Evolutionary conservation across 345 rosid genomes (phyloP).

Genomic region (Clausena lansium): DNA sequence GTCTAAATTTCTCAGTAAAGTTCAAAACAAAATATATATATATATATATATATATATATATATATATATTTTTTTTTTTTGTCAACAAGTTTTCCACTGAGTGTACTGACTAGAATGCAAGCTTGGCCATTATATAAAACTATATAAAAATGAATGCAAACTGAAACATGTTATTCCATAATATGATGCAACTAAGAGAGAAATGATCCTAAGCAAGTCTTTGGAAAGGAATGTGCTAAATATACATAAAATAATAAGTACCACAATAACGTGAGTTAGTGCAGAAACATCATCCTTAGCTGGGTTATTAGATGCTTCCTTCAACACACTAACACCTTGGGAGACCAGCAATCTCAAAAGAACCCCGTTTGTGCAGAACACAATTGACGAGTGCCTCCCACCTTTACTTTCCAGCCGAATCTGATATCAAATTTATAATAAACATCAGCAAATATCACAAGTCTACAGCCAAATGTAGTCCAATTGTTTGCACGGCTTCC

Average conservation of each 20-base stretch:
- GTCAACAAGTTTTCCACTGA: neutral
- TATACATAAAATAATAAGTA: conserved; percentile 28
- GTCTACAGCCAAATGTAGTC: neutral
- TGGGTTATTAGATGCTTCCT: conserved; percentile 24
- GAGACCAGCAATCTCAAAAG: conserved; percentile 79
- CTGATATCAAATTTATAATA: conserved; percentile 31
- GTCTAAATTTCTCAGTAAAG: neutral
- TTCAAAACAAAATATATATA: neutral
- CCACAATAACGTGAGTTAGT: conserved; percentile 95
- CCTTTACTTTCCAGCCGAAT: conserved; percentile 92
- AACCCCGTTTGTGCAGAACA: conserved; percentile 94
- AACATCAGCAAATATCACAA: conserved; percentile 13
- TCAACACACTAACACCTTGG: conserved; percentile 36
- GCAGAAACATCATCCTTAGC: conserved; percentile 44
- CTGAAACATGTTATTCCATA: neutral
- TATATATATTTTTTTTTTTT: too few species aligned
- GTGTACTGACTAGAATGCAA: neutral
- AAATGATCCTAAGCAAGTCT: neutral
- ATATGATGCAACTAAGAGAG: neutral
- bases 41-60: too few species aligned
- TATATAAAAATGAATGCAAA: neutral
- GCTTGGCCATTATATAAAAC: neutral
- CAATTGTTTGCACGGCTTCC: neutral
- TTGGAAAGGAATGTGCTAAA: neutral
- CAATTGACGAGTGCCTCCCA: conserved; percentile 79